These are phyloP conservation scores for Pholiota conissans DNA, from an alignment of 768 basidiomycete species.

Conservation along the genomic window DNA sequence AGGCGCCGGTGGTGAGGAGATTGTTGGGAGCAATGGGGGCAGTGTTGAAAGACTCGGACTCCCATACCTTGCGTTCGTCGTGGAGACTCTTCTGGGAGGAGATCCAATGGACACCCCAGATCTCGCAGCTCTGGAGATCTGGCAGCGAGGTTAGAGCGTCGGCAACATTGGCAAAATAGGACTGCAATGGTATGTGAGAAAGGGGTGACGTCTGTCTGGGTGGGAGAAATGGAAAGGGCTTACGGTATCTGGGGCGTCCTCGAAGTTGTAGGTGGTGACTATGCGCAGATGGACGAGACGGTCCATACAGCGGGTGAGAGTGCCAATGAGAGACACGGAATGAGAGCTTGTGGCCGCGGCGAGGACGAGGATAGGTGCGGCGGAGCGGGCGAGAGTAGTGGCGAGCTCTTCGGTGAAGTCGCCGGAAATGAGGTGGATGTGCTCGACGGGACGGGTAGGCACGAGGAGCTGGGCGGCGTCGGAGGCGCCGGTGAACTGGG, in stretches of 20 bases:
- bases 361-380: constrained; percentile 53
- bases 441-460: constrained; percentile 65
- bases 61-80: constrained; percentile 50
- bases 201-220: constrained; percentile 7
- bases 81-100: constrained; percentile 46
- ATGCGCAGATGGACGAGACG: constrained; percentile 66
- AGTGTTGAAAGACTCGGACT: constrained; percentile 45
- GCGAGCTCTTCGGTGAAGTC: constrained; percentile 60
- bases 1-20: constrained; percentile 28
- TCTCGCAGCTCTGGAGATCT: constrained; percentile 66
- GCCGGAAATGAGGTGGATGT: constrained; percentile 61
- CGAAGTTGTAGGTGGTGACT: constrained; percentile 55
- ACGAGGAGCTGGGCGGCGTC: constrained; percentile 54
- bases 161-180: constrained; percentile 64
- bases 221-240: constrained; percentile 24
- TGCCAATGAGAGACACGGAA: constrained; percentile 56
- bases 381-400: constrained; percentile 46
- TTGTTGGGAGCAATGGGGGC: constrained; percentile 17
- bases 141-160: constrained; percentile 56
- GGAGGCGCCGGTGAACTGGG: constrained; percentile 63
- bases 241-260: constrained; percentile 51
- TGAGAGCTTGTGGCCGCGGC: constrained; percentile 59
- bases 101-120: constrained; percentile 76
- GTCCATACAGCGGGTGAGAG: constrained; percentile 56
- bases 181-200: constrained; percentile 36